A percentile compares a stretch with the other conserved stretches of the same genome.
phyloP scores from a whole-genome alignment of 75 land plant genomes.

The Picea sitchensis region DNA sequence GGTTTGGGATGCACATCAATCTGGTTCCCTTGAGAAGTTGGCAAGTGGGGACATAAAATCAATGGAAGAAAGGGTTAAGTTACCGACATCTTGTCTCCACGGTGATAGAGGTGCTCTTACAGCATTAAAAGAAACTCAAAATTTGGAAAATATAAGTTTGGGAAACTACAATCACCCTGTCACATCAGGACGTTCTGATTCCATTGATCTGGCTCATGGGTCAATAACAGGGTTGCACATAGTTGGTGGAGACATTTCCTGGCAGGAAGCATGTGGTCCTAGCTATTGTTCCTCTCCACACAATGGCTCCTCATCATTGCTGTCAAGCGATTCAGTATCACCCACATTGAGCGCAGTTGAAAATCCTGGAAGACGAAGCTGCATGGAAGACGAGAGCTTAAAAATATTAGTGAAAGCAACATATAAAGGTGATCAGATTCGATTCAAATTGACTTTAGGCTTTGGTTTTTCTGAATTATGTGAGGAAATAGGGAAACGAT shows the following conservation, averaged over 20 bases:
- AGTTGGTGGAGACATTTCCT: background rate
- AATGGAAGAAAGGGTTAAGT: background rate
- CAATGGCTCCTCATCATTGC: conserved; percentile 11
- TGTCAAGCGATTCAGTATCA: conserved; percentile 19
- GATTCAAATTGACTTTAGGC: conserved; percentile 25
- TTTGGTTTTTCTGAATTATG: conserved; percentile 18
- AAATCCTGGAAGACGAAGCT: background rate
- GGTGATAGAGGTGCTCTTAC: background rate
- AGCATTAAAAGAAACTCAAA: background rate
- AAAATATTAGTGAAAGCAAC: conserved; percentile 30
- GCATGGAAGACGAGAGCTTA: background rate
- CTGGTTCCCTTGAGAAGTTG: background rate
- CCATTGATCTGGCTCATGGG: conserved; percentile 2
- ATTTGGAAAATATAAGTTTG: background rate
- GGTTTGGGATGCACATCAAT: background rate
- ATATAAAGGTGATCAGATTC: conserved; percentile 23
- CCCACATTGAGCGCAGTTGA: conserved; percentile 11
- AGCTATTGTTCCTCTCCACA: conserved; percentile 16
- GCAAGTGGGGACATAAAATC: background rate
- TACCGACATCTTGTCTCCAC: background rate
- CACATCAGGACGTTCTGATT: background rate
- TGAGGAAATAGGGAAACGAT: conserved; percentile 21
- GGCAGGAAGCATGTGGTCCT: conserved; percentile 14
- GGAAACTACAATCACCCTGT: background rate
- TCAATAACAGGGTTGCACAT: background rate